Evolutionary conservation across 148 eudicot genomes (phyloP).

Genomic region (Fallopia convolvulus): DNA sequence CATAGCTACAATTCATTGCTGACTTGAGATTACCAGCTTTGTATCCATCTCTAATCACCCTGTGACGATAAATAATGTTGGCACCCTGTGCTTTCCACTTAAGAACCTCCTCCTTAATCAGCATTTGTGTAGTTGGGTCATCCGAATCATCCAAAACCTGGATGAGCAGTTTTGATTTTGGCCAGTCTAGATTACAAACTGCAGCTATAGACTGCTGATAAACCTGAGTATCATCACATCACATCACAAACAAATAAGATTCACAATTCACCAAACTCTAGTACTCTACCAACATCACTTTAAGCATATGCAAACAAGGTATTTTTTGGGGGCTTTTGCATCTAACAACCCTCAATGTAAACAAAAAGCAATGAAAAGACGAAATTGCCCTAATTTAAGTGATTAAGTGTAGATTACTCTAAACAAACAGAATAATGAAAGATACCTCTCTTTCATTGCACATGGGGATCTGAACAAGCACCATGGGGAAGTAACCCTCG

Average conservation of each 20-base stretch:
- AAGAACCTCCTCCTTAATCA: conserved; percentile 25
- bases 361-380: not conserved
- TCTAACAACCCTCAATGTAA: not conserved
- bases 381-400: not conserved
- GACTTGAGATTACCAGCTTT: conserved; percentile 32
- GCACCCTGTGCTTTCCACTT: conserved; percentile 25
- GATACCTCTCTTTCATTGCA: conserved; percentile 17
- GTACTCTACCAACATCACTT: no score
- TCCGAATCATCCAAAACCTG: conserved; percentile 15
- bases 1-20: conserved; percentile 28
- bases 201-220: conserved; percentile 15
- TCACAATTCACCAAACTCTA: not conserved
- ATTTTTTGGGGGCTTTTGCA: not conserved
- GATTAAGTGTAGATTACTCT: not conserved
- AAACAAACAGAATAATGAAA: not conserved
- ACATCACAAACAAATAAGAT: not conserved
- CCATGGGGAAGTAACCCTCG: conserved; percentile 17
- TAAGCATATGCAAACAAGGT: not conserved
- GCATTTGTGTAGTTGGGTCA: conserved; percentile 16
- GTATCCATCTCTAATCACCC: conserved; percentile 22
- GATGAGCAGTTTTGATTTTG: conserved; percentile 7
- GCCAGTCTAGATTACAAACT: conserved; percentile 14
- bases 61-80: conserved; percentile 20
- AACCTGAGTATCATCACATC: conserved; percentile 15
- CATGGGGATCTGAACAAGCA: conserved; percentile 18